Evolutionary conservation across 2,329 filamentous ascomycete species (phyloP), one percentile per base, ranked within the genome.

Genomic region (Knufia petricola): DNA sequence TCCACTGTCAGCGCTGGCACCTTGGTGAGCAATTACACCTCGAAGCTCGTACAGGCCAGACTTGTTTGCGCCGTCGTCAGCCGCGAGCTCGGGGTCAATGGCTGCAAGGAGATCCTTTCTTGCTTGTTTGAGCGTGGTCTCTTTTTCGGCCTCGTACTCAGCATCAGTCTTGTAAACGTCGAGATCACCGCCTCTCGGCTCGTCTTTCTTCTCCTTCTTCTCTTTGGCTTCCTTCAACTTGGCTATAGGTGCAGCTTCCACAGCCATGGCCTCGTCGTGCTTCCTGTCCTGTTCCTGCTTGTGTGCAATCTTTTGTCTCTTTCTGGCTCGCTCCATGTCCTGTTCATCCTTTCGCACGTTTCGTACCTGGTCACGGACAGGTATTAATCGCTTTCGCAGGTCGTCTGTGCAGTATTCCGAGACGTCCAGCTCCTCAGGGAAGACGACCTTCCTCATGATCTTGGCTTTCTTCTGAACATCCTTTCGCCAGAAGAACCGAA

Each of bases 381-480:
- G 94, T 40, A 95, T 73, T 38, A 98, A 75, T 58, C 85, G 79
- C 62, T 83, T 82, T 65, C 81, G 84, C 54, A 98, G 74, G 46
- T 92, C 84, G 21, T 96, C 89, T 10, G 89, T 90, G 67, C 92
- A 98, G 68, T 95, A 95, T 64, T 98, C 92, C 19, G 94, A 82
- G 32, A 87, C 81, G 61, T 98, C 92, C 28, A 98, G 73, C 67
- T 98, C 92, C 44, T 86, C 82, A 4, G 90, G 90, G 64, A 98
- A 98, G 0, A 87, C 90, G 50, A 98, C 92, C 70, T 96, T 98
- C 64, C 89, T 86, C 86, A 98, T 90, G 60, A 98, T 98, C 76
- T 98, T 98, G 57, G 90, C 89, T 75, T 98, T 98, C 74, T 96
- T 96, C 67, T 94, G 84, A 2, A 87, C 88, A 58, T 94, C 87